These are phyloP conservation scores for Capronia epimyces DNA, from an alignment of 2,329 filamentous ascomycete species.

Conservation along the genomic window DNA sequence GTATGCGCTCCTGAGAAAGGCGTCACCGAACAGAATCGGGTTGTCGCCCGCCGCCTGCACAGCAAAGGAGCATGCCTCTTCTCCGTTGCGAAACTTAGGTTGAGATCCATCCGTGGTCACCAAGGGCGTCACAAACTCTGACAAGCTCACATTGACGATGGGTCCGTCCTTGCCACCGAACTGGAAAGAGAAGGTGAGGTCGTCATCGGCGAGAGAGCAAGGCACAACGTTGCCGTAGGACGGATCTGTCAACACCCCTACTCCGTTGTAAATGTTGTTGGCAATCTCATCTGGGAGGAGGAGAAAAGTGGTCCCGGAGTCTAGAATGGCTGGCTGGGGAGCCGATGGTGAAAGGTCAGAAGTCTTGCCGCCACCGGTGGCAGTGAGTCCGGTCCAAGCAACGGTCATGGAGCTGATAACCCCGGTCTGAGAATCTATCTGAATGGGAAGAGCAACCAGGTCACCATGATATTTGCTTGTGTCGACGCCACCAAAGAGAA, in stretches of 20 bases:
- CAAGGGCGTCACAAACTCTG: slow-evolving; percentile 58
- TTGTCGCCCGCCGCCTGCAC: slow-evolving; percentile 54
- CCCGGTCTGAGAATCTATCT: slow-evolving; percentile 48
- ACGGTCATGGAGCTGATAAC: slow-evolving; percentile 44
- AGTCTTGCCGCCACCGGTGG: slow-evolving; percentile 29
- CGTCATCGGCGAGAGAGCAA: slow-evolving; percentile 42
- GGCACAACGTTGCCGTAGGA: slow-evolving; percentile 35
- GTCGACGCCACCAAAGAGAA: slow-evolving; percentile 78
- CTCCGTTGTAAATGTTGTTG: slow-evolving; percentile 49
- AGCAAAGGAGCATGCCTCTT: slow-evolving; percentile 60
- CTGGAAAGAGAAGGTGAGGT: slow-evolving; percentile 42
- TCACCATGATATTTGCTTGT: slow-evolving; percentile 64
- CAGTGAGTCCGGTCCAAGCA: slow-evolving; percentile 39
- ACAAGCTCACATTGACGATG: slow-evolving; percentile 34
- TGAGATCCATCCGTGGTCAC: slow-evolving; percentile 43
- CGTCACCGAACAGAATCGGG: slow-evolving; percentile 64
- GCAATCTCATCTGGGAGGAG: slow-evolving; percentile 62
- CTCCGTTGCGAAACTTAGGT: slow-evolving; percentile 51
- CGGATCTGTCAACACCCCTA: slow-evolving; percentile 48
- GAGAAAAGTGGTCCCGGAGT: slow-evolving; percentile 68
- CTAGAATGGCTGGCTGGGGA: slow-evolving; percentile 57
- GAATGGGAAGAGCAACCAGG: slow-evolving; percentile 57
- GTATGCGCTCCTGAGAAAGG: slow-evolving; percentile 69
- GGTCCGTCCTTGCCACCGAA: slow-evolving; percentile 45
- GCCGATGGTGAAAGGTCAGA: slow-evolving; percentile 36